Evolutionary conservation across 805 yeast genomes (phyloP), one percentile per base, ranked within the genome.

Genomic region (Metschnikowia borealis): DNA sequence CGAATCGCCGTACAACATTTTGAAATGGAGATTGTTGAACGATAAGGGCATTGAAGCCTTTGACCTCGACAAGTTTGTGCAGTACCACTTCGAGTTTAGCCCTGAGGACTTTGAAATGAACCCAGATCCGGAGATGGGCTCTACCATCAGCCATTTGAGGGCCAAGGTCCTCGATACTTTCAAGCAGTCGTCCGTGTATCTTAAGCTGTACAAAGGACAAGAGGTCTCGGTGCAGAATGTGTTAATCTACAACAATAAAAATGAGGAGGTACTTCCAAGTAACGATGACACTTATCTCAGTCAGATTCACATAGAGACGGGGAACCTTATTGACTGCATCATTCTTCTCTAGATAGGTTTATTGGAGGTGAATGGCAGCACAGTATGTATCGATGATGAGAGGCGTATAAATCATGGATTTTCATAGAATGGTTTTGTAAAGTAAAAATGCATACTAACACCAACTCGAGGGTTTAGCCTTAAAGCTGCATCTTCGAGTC

Each of bases 11-110:
- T 67, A 54, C 49, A 67, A 64, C 46, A 41, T 68, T 3, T 53
- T 51, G 47, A 50, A 50, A 20, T 52, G 57, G 57, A 52, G 39
- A n/a, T 36, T 34, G 32, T 49, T 57, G 21, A 49, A 51, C 57
- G 49, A 57, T 53, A 45, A 64, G 63, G 57, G 57, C 15, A 20
- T 14, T 3, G 44, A 48, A 29, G 37, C 52, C 13, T 58, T 58
- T 26, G 47, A 48, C 32, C 55, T 58, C 23, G 65, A 61, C 53
- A 44, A 54, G 47, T 57, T 53, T 23, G 57, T 85, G 32, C 71
- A 70, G 23, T 87, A 83, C 62, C 87, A 86, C 63, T 75, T 86
- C 56, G 95, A 87, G 62, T 88, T 88, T 65, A 81, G 87, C 31
- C 94, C 95, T 0, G 91, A 85, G 57, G 96, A 88, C 59, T 87